Percentiles rank a stretch among this genome's conserved stretches.
phyloP scores from a whole-genome alignment of 441 rosid genomes.

The Erodium trifolium region DNA sequence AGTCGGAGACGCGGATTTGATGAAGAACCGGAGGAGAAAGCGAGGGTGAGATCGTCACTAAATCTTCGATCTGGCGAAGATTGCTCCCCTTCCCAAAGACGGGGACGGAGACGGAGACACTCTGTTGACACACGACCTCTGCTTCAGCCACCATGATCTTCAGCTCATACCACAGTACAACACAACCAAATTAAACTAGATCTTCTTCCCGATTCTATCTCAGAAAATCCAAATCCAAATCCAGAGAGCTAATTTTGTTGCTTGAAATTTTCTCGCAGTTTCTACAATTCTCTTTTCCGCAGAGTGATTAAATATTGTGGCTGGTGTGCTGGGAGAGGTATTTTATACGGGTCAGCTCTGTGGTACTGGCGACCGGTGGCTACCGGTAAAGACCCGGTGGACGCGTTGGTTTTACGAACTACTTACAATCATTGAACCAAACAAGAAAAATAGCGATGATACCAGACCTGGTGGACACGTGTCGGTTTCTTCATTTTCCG shows the following conservation, averaged over 20 bases:
- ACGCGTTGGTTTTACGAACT: background rate
- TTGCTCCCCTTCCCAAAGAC: conserved; percentile 29
- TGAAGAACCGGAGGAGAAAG: conserved; percentile 35
- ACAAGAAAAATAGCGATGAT: too few relatives aligned
- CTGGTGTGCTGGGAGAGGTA: background rate
- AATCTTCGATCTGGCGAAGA: conserved; percentile 32
- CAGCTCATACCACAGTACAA: background rate
- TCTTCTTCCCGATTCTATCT: background rate
- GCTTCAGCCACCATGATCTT: conserved; percentile 59
- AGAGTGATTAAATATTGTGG: background rate
- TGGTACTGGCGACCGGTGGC: background rate
- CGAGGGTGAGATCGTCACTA: conserved; percentile 31
- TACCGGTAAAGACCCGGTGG: background rate
- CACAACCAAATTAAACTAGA: conserved; percentile 11
- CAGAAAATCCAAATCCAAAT: background rate
- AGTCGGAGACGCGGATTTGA: conserved; percentile 31
- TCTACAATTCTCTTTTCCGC: background rate
- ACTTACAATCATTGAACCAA: background rate
- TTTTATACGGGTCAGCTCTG: background rate
- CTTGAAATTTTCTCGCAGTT: conserved; percentile 11
- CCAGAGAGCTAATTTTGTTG: too few relatives aligned
- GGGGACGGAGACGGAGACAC: conserved; percentile 22
- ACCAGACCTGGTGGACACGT: background rate
- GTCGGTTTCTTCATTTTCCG: background rate
- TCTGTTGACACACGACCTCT: conserved; percentile 44